Base-by-base conservation (phyloP, 441 rosid genomes). In the Syzygium malaccense region DNA sequence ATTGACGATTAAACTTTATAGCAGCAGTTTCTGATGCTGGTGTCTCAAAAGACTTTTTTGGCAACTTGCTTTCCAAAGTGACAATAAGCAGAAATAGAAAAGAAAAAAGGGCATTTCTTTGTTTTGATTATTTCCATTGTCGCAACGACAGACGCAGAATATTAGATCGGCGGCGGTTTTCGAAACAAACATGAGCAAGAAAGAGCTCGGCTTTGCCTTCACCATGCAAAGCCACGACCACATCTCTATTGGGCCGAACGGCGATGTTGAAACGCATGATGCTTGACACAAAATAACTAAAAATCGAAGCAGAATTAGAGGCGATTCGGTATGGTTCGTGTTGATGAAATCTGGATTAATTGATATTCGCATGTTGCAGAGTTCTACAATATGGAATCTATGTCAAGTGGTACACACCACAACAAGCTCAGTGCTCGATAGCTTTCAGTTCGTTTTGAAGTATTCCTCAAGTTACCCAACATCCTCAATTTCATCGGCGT, bases 1-100 rank as follows among this genome's bases (percentile, higher is more conserved):
- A 90, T 94, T 6, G 88, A 91, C 10, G 91, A 89, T 56, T 94
- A 88, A 71, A 37, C 49, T 71, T 45, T 37, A 49, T 37, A 37
- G 25, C 5, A 20, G 28, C 49, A 71, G 28, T 71, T 71, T 71
- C 80, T 23, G 80, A 71, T 37, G 1, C 11, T 37, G 80, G 80
- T 71, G 49, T 71, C 49, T 37, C 5, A 11, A 71, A 23, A 41
- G 49, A 71, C 28, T 20, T 37, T 20, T 68, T 28, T 64, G 1
- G 80, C 80, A 71, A 71, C 28, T 71, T 37, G 49, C 49, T 37
- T 68, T 71, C 49, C 49, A 37, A 4, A 11, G 28, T 71, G 80
- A 20, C 49, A 71, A 37, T 71, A 71, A 71, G 80, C 49, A 71
- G 49, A 37, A 20, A 71, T 20, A 71, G 80, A 71, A 33, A 48